A percentile compares a stretch with the other conserved stretches of the same genome.
Evolutionary conservation across 202 grass and related monocot species (phyloP).

Genomic region (Panicum virgatum): DNA sequence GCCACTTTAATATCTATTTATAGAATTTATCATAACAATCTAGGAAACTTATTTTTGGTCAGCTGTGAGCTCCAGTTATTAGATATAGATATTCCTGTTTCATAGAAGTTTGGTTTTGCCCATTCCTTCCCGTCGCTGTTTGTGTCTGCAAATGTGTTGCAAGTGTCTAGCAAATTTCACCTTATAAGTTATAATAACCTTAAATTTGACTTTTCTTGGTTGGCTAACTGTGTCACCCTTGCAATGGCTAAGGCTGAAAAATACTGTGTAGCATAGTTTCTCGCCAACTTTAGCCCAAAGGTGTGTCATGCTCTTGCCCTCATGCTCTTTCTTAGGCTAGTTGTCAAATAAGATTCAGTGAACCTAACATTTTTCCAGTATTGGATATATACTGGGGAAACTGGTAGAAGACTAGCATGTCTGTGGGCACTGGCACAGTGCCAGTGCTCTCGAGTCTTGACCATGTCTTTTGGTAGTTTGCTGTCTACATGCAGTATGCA

Average conservation of each 20-base stretch:
- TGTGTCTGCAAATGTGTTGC: background rate
- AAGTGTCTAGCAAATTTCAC: background rate
- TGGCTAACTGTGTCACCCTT: background rate
- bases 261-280: background rate
- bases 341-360: background rate
- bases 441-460: background rate
- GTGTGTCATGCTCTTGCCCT: background rate
- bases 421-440: background rate
- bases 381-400: background rate
- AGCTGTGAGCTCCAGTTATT: background rate
- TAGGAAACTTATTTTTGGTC: background rate
- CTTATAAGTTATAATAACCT: background rate
- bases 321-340: background rate
- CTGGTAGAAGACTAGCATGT: background rate
- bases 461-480: background rate
- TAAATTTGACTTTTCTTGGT: background rate
- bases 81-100: background rate
- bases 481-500: background rate
- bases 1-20: background rate
- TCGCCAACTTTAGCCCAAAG: background rate
- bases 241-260: background rate
- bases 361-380: background rate
- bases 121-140: background rate
- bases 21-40: background rate
- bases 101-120: background rate